Evolutionary conservation across 73 alveolate genomes (phyloP).

Genomic region (Durusdinium trenchii): DNA sequence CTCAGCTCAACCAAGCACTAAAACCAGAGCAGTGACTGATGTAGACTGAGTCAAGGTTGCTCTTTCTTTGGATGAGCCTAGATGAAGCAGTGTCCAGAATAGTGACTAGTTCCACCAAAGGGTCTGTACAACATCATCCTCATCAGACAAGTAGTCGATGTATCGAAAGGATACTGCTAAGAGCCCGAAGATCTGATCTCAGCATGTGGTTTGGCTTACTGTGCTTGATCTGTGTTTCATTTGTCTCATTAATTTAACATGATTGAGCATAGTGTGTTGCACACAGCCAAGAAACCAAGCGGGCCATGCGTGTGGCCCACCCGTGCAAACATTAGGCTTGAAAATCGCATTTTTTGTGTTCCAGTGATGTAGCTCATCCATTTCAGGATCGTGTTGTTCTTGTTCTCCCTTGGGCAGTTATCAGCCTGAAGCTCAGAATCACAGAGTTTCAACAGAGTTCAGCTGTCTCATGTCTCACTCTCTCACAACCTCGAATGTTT

Average conservation of each 20-base stretch:
- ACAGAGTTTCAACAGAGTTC: not conserved
- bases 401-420: not conserved
- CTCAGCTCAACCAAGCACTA: too few species aligned
- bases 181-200: slow-evolving; percentile 28
- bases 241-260: too few species aligned
- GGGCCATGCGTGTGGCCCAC: not conserved
- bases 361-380: not conserved
- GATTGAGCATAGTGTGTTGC: too few species aligned
- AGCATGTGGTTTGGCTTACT: too few species aligned
- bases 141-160: not conserved
- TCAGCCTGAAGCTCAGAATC: not conserved
- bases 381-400: not conserved
- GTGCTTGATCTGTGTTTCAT: too few species aligned
- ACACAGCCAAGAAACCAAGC: not conserved
- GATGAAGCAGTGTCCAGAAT: too few species aligned
- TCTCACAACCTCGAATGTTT: too few species aligned
- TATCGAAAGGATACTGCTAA: not conserved
- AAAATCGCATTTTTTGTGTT: not conserved
- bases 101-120: too few species aligned
- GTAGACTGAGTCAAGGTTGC: too few species aligned
- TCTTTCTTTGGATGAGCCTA: too few species aligned
- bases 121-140: not conserved
- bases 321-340: not conserved
- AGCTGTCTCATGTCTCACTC: too few species aligned
- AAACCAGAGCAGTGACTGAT: too few species aligned